Percentiles rank a stretch among this genome's conserved stretches.
phyloP scores from a whole-genome alignment of 2,329 filamentous ascomycete species.

The Calonectria honghensis region DNA sequence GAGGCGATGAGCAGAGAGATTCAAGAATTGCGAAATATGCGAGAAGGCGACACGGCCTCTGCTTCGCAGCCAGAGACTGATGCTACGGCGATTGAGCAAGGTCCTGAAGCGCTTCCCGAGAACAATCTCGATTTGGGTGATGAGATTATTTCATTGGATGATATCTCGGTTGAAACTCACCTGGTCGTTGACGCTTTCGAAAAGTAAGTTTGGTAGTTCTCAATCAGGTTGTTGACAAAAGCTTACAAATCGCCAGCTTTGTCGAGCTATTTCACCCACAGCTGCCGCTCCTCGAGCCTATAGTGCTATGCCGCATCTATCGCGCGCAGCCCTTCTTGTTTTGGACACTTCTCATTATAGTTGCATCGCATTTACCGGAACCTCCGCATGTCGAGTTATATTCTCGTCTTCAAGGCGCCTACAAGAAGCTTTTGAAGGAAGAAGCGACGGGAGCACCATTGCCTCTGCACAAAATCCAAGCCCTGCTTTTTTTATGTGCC shows the following conservation, averaged over 20 bases:
- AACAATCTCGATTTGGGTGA: constrained; percentile 41
- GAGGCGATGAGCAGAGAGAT: constrained; percentile 49
- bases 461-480: constrained; percentile 46
- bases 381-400: neutral
- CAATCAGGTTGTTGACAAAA: fast-evolving
- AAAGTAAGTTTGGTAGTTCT: constrained; percentile 28
- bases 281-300: constrained; percentile 39
- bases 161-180: constrained; percentile 23
- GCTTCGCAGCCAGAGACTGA: constrained; percentile 32
- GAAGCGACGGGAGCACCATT: constrained; percentile 37
- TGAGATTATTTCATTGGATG: constrained; percentile 27
- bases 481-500: constrained; percentile 39
- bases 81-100: neutral
- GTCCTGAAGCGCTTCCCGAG: neutral
- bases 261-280: constrained; percentile 44
- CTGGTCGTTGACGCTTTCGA: constrained; percentile 37
- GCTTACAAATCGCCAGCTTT: constrained; percentile 41
- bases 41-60: constrained; percentile 30
- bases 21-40: constrained; percentile 46
- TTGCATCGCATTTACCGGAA: constrained; percentile 34
- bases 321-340: constrained; percentile 42
- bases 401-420: constrained; percentile 25
- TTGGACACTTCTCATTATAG: constrained; percentile 47
- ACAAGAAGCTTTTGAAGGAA: constrained; percentile 39
- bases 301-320: constrained; percentile 29